Base-by-base conservation (phyloP, 306 rosid genomes). In the Arachis stenosperma region DNA sequence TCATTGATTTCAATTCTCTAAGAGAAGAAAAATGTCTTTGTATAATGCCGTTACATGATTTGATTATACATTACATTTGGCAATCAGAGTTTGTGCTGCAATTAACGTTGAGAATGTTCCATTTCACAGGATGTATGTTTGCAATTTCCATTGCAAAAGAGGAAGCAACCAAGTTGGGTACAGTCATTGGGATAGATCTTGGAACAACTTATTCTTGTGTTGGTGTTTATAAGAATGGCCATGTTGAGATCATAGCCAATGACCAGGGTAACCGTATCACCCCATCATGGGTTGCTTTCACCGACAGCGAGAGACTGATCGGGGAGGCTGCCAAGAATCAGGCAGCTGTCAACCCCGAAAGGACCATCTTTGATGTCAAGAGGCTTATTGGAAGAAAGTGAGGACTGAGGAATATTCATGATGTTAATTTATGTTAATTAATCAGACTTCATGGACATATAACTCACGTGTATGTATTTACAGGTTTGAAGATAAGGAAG, bases 141-240 rank as follows among this genome's bases (percentile, higher is more conserved):
- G 96, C 94, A 51, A 82, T 88, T 81, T 89, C 97, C 27, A 86
- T 84, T 30, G 97, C 97, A 0, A 93, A 89, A 78, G 98, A 93
- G 84, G 99, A 95, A 74, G 89, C 96, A 0, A 39, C 90, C 9
- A 95, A 95, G 81, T 83, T 95, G 69, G 50, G 50, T 2, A 46
- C 9, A 3, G 50, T 11, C 4, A 46, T 46, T 8, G 50, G 50
- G 12, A 46, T 46, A 8, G 50, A 46, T 11, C 50, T 46, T 11
- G 50, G 50, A 9, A 46, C 50, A 9, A 46, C 50, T 10, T 46
- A 46, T 11, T 8, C 12, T 11, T 46, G 50, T 11, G 50, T 46
- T 3, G 50, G 50, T 1, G 50, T 46, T 3, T 46, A 11, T 4
- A 9, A 46, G 8, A 50, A 50, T 6, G 54, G 6, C 54, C 54